These are phyloP conservation scores for Tuber borchii DNA, from an alignment of 495 filamentous ascomycete genomes.

Conservation along the genomic window DNA sequence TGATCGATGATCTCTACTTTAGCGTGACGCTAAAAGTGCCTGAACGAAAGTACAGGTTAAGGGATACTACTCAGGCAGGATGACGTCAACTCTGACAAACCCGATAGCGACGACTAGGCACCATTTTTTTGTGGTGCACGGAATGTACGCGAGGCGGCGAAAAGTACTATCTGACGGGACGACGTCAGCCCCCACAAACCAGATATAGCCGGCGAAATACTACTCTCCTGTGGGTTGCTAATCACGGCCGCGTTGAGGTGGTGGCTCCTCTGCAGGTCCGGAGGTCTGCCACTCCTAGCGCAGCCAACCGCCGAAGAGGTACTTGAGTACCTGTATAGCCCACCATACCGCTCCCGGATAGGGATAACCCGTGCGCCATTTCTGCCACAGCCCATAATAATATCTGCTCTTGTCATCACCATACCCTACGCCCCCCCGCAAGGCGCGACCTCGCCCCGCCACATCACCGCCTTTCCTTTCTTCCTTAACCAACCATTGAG, in stretches of 20 bases:
- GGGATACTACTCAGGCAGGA: not conserved
- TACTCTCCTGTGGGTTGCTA: not conserved
- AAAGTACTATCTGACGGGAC: not conserved
- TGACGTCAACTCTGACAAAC: not conserved
- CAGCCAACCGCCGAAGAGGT: not conserved
- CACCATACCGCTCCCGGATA: not conserved
- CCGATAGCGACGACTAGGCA: not conserved
- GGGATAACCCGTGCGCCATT: not conserved
- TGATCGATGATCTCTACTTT: no score
- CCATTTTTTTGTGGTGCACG: not conserved
- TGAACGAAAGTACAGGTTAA: no score
- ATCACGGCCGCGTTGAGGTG: not conserved
- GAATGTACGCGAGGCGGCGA: not conserved
- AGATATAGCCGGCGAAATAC: not conserved
- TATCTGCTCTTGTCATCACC: not conserved
- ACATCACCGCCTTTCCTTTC: not conserved
- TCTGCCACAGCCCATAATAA: not conserved
- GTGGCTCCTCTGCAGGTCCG: no score
- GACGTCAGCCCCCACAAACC: not conserved
- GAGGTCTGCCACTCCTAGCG: not conserved
- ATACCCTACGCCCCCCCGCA: no score
- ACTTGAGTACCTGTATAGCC: no score
- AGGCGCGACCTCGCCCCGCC: not conserved
- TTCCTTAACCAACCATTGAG: no score
- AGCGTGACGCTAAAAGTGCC: no score